Evolutionary conservation across 2,329 filamentous ascomycete species (phyloP).

Genomic region (Phyllosticta citribraziliensis): DNA sequence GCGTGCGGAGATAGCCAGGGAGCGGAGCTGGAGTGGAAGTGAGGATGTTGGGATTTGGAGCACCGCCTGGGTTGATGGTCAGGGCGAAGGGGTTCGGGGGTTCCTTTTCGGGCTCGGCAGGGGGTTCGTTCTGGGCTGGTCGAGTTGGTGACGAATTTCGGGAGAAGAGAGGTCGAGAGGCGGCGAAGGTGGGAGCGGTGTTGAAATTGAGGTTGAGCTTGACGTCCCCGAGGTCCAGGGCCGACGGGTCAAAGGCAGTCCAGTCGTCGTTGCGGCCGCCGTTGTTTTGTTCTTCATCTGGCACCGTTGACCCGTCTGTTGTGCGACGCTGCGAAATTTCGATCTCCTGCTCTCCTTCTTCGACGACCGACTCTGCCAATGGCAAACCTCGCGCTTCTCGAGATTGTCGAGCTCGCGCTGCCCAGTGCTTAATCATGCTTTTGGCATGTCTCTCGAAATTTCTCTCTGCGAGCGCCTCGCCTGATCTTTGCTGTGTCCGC

Average conservation of each 20-base stretch:
- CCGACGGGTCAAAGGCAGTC: slow-evolving; percentile 28
- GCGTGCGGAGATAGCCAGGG: slow-evolving; percentile 37
- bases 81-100: slow-evolving; percentile 11
- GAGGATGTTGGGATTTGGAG: slow-evolving; percentile 2
- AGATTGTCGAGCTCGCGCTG: slow-evolving; percentile 31
- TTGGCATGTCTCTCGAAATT: slow-evolving; percentile 46
- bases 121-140: slow-evolving; percentile 7
- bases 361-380: slow-evolving; percentile 11
- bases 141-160: slow-evolving; percentile 15
- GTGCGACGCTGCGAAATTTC: background rate
- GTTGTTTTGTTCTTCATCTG: slow-evolving; percentile 11
- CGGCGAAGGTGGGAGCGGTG: slow-evolving; percentile 7
- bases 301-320: background rate
- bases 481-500: slow-evolving; percentile 40
- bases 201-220: slow-evolving; percentile 12
- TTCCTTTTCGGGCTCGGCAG: slow-evolving; percentile 12
- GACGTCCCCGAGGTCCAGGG: slow-evolving; percentile 18
- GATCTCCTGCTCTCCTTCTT: slow-evolving; percentile 4
- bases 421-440: slow-evolving; percentile 47
- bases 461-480: slow-evolving; percentile 42
- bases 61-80: slow-evolving; percentile 22
- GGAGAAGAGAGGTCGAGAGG: background rate
- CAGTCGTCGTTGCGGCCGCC: slow-evolving; percentile 25
- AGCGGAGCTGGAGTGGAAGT: slow-evolving; percentile 14
- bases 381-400: slow-evolving; percentile 15